Conservation (phyloP, 768 basidiomycete species). For the Russula earlei region DNA sequence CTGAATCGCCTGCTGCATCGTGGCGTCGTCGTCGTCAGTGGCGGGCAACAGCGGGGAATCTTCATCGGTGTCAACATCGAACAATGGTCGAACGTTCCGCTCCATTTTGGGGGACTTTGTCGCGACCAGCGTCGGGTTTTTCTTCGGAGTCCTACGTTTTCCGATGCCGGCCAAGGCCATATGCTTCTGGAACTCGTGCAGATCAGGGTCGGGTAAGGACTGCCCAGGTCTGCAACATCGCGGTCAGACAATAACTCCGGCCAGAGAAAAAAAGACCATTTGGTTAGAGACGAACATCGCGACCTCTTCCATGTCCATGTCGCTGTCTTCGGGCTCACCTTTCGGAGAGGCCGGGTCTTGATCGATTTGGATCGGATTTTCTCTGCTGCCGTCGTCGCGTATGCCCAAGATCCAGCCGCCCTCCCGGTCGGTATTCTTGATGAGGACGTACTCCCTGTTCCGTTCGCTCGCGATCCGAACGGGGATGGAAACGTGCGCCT, state of each 20-base stretch:
- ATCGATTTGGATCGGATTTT: slow-evolving; percentile 84
- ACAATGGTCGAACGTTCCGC: slow-evolving; percentile 37
- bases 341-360: slow-evolving; percentile 35
- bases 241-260: not conserved
- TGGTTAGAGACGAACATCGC: slow-evolving; percentile 40
- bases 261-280: not conserved
- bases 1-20: slow-evolving; percentile 51
- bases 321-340: slow-evolving; percentile 26
- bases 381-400: slow-evolving; percentile 72
- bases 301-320: slow-evolving; percentile 76
- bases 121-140: slow-evolving; percentile 26
- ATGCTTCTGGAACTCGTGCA: slow-evolving; percentile 50
- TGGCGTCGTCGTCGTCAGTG: slow-evolving; percentile 44
- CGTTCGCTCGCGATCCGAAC: slow-evolving; percentile 91
- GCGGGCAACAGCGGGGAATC: slow-evolving; percentile 19
- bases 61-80: slow-evolving; percentile 45
- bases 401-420: slow-evolving; percentile 96
- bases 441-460: slow-evolving; percentile 88
- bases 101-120: slow-evolving; percentile 31
- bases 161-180: slow-evolving; percentile 55
- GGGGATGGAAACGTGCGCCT: slow-evolving; percentile 82
- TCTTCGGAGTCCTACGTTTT: slow-evolving; percentile 37
- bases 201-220: slow-evolving; percentile 44
- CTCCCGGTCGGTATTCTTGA: slow-evolving; percentile 79
- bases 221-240: slow-evolving; percentile 18